Evolutionary conservation across 2,329 filamentous ascomycete species (phyloP), one percentile per base, ranked within the genome.

Genomic region (Aspergillus arachidicola): DNA sequence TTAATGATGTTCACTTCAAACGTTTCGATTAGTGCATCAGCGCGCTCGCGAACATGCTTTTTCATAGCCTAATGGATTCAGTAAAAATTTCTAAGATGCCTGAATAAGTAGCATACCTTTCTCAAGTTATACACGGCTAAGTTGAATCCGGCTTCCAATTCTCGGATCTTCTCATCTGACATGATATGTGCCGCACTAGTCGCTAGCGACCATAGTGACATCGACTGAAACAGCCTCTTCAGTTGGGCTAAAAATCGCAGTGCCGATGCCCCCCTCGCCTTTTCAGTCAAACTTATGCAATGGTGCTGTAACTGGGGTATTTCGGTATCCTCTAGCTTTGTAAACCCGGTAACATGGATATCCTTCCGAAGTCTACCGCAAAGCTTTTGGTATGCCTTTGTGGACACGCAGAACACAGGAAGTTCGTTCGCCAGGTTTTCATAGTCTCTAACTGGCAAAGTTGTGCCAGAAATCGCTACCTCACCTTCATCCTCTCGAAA

Each of bases 331-430:
- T 85, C 79, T 0, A 77, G 46, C 4, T 77, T 73, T 1, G 74
- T 72, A 70, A 89, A 91, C 0, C 87, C 87, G 14, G 80, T 75
- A 2, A 86, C 79, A 12, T 76, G 68, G 1, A 78, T 75, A 59
- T 90, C 87, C 50, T 84, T 83, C 58, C 78, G 72, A 10, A 89
- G 70, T 4, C 85, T 80, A 1, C 84, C 86, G 45, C 80, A 78
- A n/a, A 90, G 74, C 68, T 87, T 86, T 67, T 91, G 87, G 59
- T 89, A 91, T 0, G 84, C 87, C 51, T 84, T 79, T 54, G 84
- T 86, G 62, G 85, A 88, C 19, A 90, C 85, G 64, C 87, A 90
- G 69, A 89, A 91, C 1, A 91, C 87, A 0, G 87, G 84, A 0
- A 91, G 77, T 0, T 78, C 80, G 10, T 73, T 73, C 0, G 85